Conservation (phyloP, 805 yeast genomes). For the Zygotorulaspora danielsina region DNA sequence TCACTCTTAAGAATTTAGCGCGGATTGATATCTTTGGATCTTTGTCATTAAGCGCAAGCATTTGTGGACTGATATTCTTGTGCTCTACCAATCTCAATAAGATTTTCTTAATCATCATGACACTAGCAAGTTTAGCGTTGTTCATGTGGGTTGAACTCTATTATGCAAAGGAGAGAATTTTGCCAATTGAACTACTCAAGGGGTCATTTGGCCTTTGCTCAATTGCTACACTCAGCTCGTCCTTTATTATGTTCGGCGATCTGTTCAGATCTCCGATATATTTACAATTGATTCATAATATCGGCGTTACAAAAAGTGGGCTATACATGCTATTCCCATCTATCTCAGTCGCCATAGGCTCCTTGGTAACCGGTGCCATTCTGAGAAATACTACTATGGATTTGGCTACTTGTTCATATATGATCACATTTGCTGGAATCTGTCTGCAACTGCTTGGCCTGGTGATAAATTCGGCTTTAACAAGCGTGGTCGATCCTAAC, state of each 20-base stretch:
- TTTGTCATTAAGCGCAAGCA: slow-evolving; percentile 50
- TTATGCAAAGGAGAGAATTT: slow-evolving; percentile 48
- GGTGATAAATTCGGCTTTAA: slow-evolving; percentile 15
- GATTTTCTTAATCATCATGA: slow-evolving; percentile 33
- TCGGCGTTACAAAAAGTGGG: slow-evolving; percentile 54
- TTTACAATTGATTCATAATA: slow-evolving; percentile 47
- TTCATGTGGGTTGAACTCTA: slow-evolving; percentile 36
- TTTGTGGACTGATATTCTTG: slow-evolving; percentile 43
- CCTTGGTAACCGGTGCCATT: slow-evolving; percentile 50
- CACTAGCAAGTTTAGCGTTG: slow-evolving; percentile 33
- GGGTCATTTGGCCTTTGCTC: slow-evolving; percentile 55
- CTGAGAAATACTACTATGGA: slow-evolving; percentile 35
- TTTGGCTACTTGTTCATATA: slow-evolving; percentile 30
- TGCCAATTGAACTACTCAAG: slow-evolving; percentile 51
- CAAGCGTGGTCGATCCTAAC: slow-evolving; percentile 22
- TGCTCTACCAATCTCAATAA: slow-evolving; percentile 48
- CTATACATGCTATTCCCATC: slow-evolving; percentile 53
- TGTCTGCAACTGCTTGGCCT: slow-evolving; percentile 25
- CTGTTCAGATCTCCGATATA: slow-evolving; percentile 58
- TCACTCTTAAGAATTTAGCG: slow-evolving; percentile 44
- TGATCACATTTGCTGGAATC: slow-evolving; percentile 23
- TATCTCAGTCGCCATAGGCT: slow-evolving; percentile 48
- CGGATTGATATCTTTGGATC: slow-evolving; percentile 70
- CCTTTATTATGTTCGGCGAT: slow-evolving; percentile 43
- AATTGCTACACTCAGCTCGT: slow-evolving; percentile 44